Evolutionary conservation across 208 protist genomes (phyloP).

Genomic region (Blastocrithidia nonstop): DNA sequence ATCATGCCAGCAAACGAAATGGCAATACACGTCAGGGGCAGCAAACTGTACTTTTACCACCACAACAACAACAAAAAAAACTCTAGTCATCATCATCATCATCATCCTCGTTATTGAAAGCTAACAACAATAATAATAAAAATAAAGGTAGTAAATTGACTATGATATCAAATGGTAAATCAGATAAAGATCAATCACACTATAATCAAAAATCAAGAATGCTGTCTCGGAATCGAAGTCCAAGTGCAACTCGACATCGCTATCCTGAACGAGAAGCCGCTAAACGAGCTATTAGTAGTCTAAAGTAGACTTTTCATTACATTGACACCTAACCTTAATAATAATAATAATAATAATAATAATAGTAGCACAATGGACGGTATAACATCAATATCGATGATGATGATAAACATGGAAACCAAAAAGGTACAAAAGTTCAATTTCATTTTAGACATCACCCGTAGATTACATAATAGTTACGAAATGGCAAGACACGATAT

Average conservation of each 20-base stretch:
- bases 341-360: background rate
- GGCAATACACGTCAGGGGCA: too few species aligned
- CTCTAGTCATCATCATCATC: too few species aligned
- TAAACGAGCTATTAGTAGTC: conserved; percentile 25
- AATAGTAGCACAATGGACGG: background rate
- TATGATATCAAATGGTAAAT: too few species aligned
- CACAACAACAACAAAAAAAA: conserved; percentile 1
- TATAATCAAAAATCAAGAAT: too few species aligned
- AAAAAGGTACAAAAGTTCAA: background rate
- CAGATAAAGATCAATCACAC: too few species aligned
- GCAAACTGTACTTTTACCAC: too few species aligned
- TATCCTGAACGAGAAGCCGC: background rate
- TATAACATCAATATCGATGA: background rate
- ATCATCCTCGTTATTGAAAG: too few species aligned
- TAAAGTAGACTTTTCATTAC: conserved; percentile 18
- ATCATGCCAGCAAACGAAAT: too few species aligned
- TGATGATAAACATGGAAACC: background rate
- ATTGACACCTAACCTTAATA: background rate
- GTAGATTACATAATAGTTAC: conserved; percentile 8
- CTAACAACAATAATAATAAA: too few species aligned
- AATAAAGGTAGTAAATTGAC: too few species aligned
- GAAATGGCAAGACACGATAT: conserved; percentile 8
- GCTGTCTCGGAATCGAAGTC: background rate
- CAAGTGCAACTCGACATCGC: background rate
- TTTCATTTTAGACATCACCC: conserved; percentile 28